Evolutionary conservation across 2,329 filamentous ascomycete genomes (phyloP), one percentile per base, ranked within the genome.

Genomic region (Fusarium subglutinans): DNA sequence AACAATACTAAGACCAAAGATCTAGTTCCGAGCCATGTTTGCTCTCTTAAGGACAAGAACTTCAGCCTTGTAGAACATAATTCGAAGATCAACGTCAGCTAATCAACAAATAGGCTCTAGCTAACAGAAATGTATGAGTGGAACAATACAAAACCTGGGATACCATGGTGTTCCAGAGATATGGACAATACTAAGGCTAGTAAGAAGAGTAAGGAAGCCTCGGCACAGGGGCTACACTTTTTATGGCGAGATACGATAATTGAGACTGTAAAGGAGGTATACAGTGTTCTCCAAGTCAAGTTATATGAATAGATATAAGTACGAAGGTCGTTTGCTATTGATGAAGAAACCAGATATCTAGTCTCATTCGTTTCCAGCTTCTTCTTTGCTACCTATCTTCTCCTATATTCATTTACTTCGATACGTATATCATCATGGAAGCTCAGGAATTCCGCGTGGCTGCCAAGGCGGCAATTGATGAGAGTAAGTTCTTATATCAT

Each of bases 401-500:
- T 40, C 30, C 17, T 53, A 35, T 44, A 44, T 28, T 41, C 41
- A 28, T 12, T 35, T 18, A n/a, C 28, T 37, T 35, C 9, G 26
- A 22, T 33, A 56, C 17, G 14, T 9, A 38, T 22, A 20, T n/a
- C n/a, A 62, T 40, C 48, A 97, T 98, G 95, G 91, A 97, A 79
- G 90, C 91, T 35, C 86, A 91, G 63, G 90, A 96, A 78, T 98
- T 97, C 83, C 89, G 91, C 73, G 85, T 90, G 69, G 94, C 94
- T 72, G 95, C 94, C 50, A 90, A 94, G 73, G 89, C 91, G 65
- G 92, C 92, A 69, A 90, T 97, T 80, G 93, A 97, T 75, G 93
- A 97, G 67, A 97, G 94, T 95, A 84, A 80, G 90, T 53, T 10
- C n/a, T 24, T 37, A 5, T 37, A 37, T 85, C 17, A 44, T 58